Conservation (phyloP, 768 basidiomycete species). For the Paxillus ammoniavirescens region DNA sequence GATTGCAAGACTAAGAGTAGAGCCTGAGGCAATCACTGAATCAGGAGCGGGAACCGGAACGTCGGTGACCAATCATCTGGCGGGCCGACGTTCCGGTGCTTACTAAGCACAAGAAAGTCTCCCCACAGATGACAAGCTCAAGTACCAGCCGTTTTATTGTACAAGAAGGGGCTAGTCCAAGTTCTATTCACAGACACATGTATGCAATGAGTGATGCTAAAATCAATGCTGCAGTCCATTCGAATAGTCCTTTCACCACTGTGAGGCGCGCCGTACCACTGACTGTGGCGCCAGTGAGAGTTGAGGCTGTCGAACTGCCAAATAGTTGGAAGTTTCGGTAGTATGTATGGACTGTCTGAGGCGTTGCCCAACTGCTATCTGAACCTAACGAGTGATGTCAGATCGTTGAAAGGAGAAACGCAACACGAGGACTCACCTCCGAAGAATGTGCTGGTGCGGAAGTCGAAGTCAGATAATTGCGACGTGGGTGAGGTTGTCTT, state of each 20-base stretch:
- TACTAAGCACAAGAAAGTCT: not conserved
- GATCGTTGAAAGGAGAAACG: conserved; percentile 8
- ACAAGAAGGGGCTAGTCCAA: not conserved
- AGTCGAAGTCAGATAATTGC: conserved; percentile 1
- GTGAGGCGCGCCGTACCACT: conserved; percentile 9
- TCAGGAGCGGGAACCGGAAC: not conserved
- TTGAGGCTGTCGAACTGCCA: conserved; percentile 53
- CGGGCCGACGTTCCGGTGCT: not conserved
- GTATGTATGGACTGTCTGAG: conserved; percentile 65
- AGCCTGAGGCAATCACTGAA: too few relatives aligned
- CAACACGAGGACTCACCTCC: conserved; percentile 47
- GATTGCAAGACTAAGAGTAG: not conserved
- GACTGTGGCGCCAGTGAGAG: conserved; percentile 24
- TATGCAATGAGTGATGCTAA: not conserved
- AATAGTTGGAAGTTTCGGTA: conserved; percentile 73
- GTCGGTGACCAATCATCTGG: not conserved
- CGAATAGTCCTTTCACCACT: not conserved
- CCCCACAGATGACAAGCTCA: not conserved
- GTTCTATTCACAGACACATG: not conserved
- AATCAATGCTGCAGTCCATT: not conserved
- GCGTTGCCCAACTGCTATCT: conserved; percentile 72
- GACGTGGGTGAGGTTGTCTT: not conserved
- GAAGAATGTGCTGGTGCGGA: conserved; percentile 65
- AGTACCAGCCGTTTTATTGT: too few relatives aligned
- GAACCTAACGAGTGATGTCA: conserved; percentile 39